A percentile compares a stretch with the other conserved stretches of the same genome.
These are phyloP conservation scores for Chenopodium quinoa DNA, from an alignment of 148 eudicot species.

Conservation along the genomic window DNA sequence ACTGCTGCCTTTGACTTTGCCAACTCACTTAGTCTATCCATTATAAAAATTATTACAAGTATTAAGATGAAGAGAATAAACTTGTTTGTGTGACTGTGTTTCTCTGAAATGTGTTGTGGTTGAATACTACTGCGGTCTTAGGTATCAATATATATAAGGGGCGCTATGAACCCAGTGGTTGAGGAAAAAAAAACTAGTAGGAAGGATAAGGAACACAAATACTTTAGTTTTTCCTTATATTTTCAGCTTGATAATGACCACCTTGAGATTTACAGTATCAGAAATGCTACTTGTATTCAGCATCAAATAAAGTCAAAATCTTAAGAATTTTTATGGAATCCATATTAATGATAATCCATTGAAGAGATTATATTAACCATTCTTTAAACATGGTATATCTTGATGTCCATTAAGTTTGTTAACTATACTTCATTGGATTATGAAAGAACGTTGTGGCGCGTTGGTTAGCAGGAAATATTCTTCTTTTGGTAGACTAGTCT, in stretches of 20 bases:
- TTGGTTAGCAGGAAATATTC: constrained; percentile 20
- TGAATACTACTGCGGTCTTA: constrained; percentile 1
- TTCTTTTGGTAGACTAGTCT: constrained; percentile 3
- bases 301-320: constrained; percentile 9
- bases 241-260: constrained; percentile 20
- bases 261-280: background rate
- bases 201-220: constrained; percentile 30
- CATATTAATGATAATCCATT: constrained; percentile 3
- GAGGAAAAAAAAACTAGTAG: constrained; percentile 2
- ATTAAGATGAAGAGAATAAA: background rate
- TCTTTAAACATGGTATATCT: constrained; percentile 15
- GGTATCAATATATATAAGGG: constrained; percentile 20
- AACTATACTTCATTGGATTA: background rate
- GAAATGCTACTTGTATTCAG: constrained; percentile 11
- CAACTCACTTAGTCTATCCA: constrained; percentile 35
- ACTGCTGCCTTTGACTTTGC: constrained; percentile 37
- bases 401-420: constrained; percentile 2
- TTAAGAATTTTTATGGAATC: constrained; percentile 6
- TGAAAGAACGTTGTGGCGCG: background rate
- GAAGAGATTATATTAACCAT: constrained; percentile 6
- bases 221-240: constrained; percentile 8
- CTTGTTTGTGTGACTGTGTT: background rate
- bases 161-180: constrained; percentile 3
- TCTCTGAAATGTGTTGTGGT: constrained; percentile 13
- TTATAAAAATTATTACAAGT: background rate